Base-by-base conservation (phyloP, 2,329 filamentous ascomycete species). In the Colletotrichum tamarilloi region DNA sequence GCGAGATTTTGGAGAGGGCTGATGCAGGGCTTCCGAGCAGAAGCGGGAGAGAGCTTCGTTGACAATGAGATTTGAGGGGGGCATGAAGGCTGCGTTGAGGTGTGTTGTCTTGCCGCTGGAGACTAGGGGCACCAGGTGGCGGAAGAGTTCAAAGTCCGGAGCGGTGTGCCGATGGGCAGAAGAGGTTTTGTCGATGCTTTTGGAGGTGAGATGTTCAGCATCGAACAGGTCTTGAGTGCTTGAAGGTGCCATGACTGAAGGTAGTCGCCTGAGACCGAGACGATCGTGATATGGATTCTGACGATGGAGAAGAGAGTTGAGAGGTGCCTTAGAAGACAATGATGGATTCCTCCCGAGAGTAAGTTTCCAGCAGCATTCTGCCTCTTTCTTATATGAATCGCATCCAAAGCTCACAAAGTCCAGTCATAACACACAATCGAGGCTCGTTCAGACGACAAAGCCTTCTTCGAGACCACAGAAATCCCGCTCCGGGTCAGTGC, bases 1-100 rank as follows among this genome's bases (percentile, higher is more conserved):
- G 52, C 32, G 58, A 0, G 77, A 26, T 42, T 82, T 77, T 19
- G 80, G 79, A 12, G 67, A 68, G 0, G 75, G 46, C 1, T 75
- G 53, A 65, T 80, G 73, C 0, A 81, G 73, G 2, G 77, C 77
- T 5, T 80, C 76, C 0, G 77, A 67, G 4, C 76, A 75, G 74
- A 78, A 81, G 12, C 74, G 74, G 1, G 67, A 75, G 22, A 81
- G 75, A 12, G 79, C 79, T 38, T 81, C 77, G 62, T 80, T 78
- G 19, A 81, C 75, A 53, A 81, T 73, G 1, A 81, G 69, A 55
- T 81, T 82, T 3, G 79, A 81, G 1, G 80, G 80, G 0, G 79
- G 79, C 62, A 76, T 77, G 12, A 78, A 80, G 6, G 78, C 77
- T 5, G 80, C 76, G 53, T 81, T 81, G n/a, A 82, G 77, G 49